These are phyloP conservation scores for Triticum turgidum DNA, from an alignment of 176 grass and related monocot species.

Conservation along the genomic window DNA sequence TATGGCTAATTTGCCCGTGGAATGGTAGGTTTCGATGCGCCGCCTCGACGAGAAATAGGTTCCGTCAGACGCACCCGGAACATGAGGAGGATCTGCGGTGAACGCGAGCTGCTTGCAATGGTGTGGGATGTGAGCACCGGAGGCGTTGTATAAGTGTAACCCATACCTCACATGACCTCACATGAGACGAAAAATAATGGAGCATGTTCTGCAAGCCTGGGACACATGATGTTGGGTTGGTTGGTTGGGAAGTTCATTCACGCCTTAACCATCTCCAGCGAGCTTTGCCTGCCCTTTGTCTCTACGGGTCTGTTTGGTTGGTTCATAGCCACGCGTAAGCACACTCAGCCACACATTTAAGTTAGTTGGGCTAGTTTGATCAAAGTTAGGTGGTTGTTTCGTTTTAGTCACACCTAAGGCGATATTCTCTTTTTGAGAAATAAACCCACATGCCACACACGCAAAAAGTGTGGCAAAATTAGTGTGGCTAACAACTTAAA, in stretches of 20 bases:
- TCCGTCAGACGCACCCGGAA: slow-evolving; percentile 17
- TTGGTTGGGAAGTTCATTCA: neutral
- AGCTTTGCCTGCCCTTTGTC: no score
- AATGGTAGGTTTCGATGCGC: slow-evolving; percentile 12
- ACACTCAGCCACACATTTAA: no score
- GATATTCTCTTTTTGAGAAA: no score
- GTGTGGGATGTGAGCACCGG: slow-evolving; percentile 13
- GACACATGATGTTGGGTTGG: neutral
- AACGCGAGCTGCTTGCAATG: neutral
- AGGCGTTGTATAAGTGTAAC: neutral
- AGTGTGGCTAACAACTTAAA: no score
- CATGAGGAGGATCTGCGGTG: neutral
- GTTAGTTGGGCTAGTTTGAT: no score
- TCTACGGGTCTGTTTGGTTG: no score
- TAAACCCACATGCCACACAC: no score
- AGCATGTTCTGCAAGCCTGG: neutral
- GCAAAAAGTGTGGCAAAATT: no score
- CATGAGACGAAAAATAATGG: neutral
- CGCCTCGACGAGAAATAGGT: neutral
- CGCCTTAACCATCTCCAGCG: no score
- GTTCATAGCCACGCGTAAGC: no score
- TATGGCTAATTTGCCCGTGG: slow-evolving; percentile 33
- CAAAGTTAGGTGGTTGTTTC: no score
- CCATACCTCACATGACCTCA: neutral
- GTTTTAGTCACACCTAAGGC: no score